Evolutionary conservation across 495 filamentous ascomycete species (phyloP), one percentile per base, ranked within the genome.

Genomic region (Penicillium riverlandense): DNA sequence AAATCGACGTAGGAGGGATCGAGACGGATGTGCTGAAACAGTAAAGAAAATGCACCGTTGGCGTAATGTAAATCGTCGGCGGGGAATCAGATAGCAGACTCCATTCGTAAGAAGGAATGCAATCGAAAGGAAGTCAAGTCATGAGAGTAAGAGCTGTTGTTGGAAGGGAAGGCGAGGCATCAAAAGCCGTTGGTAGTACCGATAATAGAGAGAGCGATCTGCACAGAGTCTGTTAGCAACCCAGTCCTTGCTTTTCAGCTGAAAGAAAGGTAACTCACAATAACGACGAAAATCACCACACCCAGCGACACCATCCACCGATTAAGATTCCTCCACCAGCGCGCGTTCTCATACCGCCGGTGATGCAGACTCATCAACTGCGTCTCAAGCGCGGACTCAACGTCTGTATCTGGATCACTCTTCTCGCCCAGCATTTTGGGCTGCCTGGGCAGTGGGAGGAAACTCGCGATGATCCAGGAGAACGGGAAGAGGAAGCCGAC

Each of bases 301-400:
- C 92, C 92, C 38, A 94, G 54, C 34, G 86, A 64, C 40, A 82
- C 80, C 88, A 98, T 90, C 55, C 82, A 76, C 35, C 89, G 82
- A 63, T 98, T 98, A 37, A 96, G 71, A 46, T 79, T 85, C 46
- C 92, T 77, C 92, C 92, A 97, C 90, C 91, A 96, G 32, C 78
- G 75, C 10, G 88, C 88, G 58, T 88, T 96, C 53, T 86, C 75
- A 58, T 86, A 88, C 39, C 77, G 74, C 33, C 71, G 71, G 38
- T 82, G 78, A 49, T 88, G 82, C 15, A 79, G 53, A 27, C 55
- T 53, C 36, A 53, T 56, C 37, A 70, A 55, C 48, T 58, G 70
- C 51, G 65, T 64, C 33, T 70, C 71, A 43, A 72, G 67, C 15
- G 75, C 69, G 12, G 55, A 52, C 43, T 72, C 72, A 10, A 75